Evolutionary conservation across 2,329 filamentous ascomycete species (phyloP).

Genomic region (Colletotrichum brevisporum): DNA sequence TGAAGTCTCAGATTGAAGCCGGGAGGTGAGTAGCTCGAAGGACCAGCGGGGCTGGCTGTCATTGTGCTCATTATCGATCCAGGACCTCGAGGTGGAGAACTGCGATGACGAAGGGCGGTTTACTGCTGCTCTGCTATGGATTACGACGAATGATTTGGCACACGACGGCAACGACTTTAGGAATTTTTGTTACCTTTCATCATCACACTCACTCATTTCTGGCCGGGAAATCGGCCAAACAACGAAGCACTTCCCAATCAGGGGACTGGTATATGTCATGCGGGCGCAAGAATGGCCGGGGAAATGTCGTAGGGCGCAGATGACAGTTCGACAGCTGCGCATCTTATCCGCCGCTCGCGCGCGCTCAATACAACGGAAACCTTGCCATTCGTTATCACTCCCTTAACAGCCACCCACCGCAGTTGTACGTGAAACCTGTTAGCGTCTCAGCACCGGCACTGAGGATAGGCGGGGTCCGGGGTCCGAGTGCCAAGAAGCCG

Average conservation of each 20-base stretch:
- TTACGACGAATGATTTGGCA: slow-evolving; percentile 12
- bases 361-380: slow-evolving; percentile 14
- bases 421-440: slow-evolving; percentile 29
- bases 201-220: slow-evolving; percentile 32
- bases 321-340: slow-evolving; percentile 27
- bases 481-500: slow-evolving; percentile 39
- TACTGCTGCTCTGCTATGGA: background rate
- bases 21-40: background rate
- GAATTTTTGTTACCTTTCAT: no score
- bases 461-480: background rate
- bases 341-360: background rate
- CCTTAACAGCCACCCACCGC: slow-evolving; percentile 19
- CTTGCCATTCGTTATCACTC: slow-evolving; percentile 16
- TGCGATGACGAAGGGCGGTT: background rate
- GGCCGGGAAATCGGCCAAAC: slow-evolving; percentile 16
- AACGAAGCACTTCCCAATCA: background rate
- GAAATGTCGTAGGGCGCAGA: background rate
- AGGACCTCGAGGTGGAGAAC: background rate
- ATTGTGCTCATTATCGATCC: background rate
- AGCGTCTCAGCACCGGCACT: slow-evolving; percentile 30
- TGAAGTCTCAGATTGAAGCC: background rate
- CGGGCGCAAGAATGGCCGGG: background rate
- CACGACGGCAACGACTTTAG: background rate
- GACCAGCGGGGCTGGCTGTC: background rate
- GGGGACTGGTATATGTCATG: background rate